Conservation (phyloP, 1,139 yeast genomes). For the Scheffersomyces lignicola region DNA sequence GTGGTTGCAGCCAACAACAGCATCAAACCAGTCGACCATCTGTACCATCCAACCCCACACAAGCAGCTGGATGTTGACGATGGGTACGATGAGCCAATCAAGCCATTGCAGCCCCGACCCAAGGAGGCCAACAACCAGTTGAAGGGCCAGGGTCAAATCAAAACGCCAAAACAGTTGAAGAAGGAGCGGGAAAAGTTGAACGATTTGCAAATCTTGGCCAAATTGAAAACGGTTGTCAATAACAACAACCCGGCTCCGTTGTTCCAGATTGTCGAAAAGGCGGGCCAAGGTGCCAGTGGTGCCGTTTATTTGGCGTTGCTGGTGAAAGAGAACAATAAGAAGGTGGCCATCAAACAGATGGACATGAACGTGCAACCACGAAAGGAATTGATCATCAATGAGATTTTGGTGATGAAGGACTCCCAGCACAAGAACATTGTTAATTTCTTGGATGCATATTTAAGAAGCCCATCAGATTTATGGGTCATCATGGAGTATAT, state of each 20-base stretch:
- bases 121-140: constrained; percentile 13
- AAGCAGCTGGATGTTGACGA: neutral
- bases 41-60: constrained; percentile 5
- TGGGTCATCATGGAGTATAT: constrained; percentile 97
- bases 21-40: constrained; percentile 5
- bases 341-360: constrained; percentile 94
- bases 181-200: constrained; percentile 72
- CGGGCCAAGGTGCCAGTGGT: constrained; percentile 99
- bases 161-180: constrained; percentile 49
- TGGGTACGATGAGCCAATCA: constrained; percentile 10
- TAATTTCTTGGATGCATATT: constrained; percentile 46
- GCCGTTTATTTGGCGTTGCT: constrained; percentile 89
- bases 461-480: constrained; percentile 46
- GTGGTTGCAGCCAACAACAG: constrained; percentile 10
- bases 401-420: constrained; percentile 51
- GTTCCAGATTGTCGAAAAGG: constrained; percentile 86
- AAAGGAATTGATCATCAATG: constrained; percentile 79
- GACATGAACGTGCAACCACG: constrained; percentile 90
- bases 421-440: constrained; percentile 49
- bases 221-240: constrained; percentile 80
- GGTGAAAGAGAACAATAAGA: constrained; percentile 35
- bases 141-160: constrained; percentile 27
- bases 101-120: constrained; percentile 14
- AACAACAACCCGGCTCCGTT: constrained; percentile 80
- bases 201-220: constrained; percentile 83